Base-by-base conservation (phyloP, 179 eudicot genomes). In the Gypsophila paniculata region DNA sequence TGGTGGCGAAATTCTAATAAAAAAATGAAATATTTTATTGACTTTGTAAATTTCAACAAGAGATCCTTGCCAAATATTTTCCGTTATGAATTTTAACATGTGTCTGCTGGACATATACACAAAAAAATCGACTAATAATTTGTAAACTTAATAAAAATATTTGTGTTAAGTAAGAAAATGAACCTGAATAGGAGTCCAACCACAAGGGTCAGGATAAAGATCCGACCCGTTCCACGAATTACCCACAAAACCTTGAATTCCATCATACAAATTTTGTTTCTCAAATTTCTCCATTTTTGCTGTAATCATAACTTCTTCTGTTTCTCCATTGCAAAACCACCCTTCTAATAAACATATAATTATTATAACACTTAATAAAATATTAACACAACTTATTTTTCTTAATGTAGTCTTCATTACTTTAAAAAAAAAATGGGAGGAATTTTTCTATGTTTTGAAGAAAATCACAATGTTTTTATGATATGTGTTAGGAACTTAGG, bases 101-200 rank as follows among this genome's bases (percentile, higher is more conserved):
- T 29, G 34, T 29, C 34, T 4, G 4, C 34, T 29, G 4, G 34
- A 29, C 34, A 29, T 29, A 29, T 29, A 29, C 4, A n/a, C 34
- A 29, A 4, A 29, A 29, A 29, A 29, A 29, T 29, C 34, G 34
- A 29, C 4, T 29, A 29, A 18, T 3, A 38, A 3, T 5, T 21
- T 42, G 8, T 13, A 9, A 65, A 39, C 48, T 14, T 46, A 0
- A 21, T 4, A 15, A 8, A 23, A 38, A 0, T 39, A 19, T 8
- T 62, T 23, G 8, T 42, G 8, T 6, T 42, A 42, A n/a, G n/a
- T 0, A 5, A 26, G 5, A 25, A 19, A 9, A 51, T 0, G 12
- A 77, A 92, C 98, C 98, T 91, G 93, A 36, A 93, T 93, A 1
- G 97, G 97, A 63, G 98, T 89, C 98, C 98, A 93, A 6, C 98